Conservation (phyloP, 73 alveolate species). For the Blepharisma stoltei region DNA sequence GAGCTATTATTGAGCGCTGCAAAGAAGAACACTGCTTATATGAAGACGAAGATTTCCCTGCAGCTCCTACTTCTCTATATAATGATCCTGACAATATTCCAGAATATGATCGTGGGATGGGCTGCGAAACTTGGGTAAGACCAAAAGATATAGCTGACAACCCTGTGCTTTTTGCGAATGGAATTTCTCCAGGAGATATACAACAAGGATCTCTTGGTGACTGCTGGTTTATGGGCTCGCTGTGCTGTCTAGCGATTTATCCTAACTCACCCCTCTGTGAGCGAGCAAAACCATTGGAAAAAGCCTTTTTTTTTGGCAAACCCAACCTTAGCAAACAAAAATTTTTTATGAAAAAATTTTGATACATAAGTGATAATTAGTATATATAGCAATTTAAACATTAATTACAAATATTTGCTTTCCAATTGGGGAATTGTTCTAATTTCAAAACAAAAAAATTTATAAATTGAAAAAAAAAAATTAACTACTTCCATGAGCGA, state of each 20-base stretch:
- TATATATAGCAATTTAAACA: no score
- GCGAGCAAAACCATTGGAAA: no score
- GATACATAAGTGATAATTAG: no score
- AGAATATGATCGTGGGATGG: constrained; percentile 72
- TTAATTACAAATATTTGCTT: no score
- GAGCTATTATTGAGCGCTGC: constrained; percentile 52
- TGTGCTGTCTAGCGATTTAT: constrained; percentile 50
- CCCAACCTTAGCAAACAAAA: no score
- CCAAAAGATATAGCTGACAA: constrained; percentile 88
- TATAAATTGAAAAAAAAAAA: no score
- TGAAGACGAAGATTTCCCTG: constrained; percentile 79
- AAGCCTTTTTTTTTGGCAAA: no score
- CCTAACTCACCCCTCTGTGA: no score
- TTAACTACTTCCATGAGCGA: no score
- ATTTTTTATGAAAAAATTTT: no score
- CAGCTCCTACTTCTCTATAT: constrained; percentile 68
- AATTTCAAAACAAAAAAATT: no score
- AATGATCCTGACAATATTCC: constrained; percentile 78
- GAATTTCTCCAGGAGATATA: constrained; percentile 90
- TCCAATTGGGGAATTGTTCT: no score
- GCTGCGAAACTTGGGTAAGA: constrained; percentile 85
- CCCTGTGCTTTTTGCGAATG: constrained; percentile 85
- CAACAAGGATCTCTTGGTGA: constrained; percentile 97
- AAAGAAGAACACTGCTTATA: constrained; percentile 53
- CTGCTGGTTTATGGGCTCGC: constrained; percentile 94